A percentile compares a stretch with the other conserved stretches of the same genome.
phyloP scores from a whole-genome alignment of 208 protist species.

The Acanthamoeba lugdunensis region DNA sequence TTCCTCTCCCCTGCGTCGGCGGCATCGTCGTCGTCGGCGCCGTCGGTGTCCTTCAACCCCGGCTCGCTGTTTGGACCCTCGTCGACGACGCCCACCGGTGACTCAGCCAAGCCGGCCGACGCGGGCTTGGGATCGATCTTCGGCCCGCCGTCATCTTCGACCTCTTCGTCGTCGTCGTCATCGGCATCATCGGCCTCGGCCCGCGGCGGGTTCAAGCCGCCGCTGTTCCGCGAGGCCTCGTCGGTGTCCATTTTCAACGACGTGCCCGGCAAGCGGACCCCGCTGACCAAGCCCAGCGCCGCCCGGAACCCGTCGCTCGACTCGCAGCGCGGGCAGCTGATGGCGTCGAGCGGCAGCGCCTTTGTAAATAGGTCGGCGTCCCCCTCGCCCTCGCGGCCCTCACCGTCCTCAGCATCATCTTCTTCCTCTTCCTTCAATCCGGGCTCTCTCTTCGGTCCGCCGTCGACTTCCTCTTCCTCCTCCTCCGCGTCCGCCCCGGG shows the following conservation, averaged over 20 bases:
- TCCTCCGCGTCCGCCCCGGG: background rate
- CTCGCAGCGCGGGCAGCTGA: background rate
- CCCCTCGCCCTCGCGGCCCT: background rate
- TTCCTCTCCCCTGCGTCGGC: conserved; percentile 2
- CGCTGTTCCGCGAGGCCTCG: background rate
- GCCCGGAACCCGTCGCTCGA: background rate
- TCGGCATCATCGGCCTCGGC: background rate
- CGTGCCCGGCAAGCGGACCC: conserved; percentile 25
- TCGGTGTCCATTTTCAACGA: background rate
- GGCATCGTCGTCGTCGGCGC: background rate
- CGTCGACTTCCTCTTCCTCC: background rate
- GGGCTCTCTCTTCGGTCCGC: background rate
- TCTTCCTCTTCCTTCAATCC: background rate
- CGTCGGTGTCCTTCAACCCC: background rate
- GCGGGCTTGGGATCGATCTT: background rate
- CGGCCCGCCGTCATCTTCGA: background rate
- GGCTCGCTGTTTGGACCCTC: background rate
- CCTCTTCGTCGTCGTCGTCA: background rate
- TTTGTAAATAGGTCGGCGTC: conserved; percentile 57
- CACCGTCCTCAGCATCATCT: background rate
- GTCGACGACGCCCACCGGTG: background rate
- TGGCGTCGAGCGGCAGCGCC: conserved; percentile 15
- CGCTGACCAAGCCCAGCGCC: background rate
- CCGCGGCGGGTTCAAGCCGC: background rate
- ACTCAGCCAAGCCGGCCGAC: background rate